Evolutionary conservation across 768 basidiomycete species (phyloP), one percentile per base, ranked within the genome.

Genomic region (Leucogyrophana mollusca): DNA sequence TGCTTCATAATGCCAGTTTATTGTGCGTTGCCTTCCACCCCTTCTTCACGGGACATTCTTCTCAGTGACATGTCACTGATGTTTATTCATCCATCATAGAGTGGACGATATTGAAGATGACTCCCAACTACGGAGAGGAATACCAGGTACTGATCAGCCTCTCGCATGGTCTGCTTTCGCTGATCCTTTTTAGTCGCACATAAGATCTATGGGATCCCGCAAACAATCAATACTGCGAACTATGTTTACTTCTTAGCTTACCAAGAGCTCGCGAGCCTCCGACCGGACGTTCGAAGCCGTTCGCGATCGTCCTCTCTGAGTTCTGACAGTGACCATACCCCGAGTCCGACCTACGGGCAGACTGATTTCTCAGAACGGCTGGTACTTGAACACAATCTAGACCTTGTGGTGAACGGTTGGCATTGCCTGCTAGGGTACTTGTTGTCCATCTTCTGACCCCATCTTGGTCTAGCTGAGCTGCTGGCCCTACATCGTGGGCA

Each of bases 81-180:
- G 30, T 50, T 3, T 20, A 44, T 34, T 8, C 39, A 49, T 11
- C 38, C 2, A 35, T 39, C 42, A 6, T 63, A 96, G 93, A 63
- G 81, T 96, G 51, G 94, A 96, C 53, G 94, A 96, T 61, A 94
- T 96, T n/a, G 90, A 96, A 66, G 94, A 96, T 47, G 85, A 88
- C 53, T 90, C 90, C 0, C 87, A 92, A 52, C 69, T 96, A 27
- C 75, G 93, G 22, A 71, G 95, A 53, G 95, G 95, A 3, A 74
- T 79, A 24, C 94, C 94, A 57, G 90, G 88, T 87, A 54, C 25
- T 30, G 13, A 6, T 6, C 27, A 30, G 13, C n/a, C n/a, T n/a
- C n/a, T n/a, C n/a, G n/a, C n/a, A n/a, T n/a, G n/a, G 71, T 56
- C 3, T 30, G 11, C 14, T 41, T 11, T 21, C 36, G 16, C 8